Conservation (phyloP, 768 basidiomycete species). For the Tulasnella sp. region DNA sequence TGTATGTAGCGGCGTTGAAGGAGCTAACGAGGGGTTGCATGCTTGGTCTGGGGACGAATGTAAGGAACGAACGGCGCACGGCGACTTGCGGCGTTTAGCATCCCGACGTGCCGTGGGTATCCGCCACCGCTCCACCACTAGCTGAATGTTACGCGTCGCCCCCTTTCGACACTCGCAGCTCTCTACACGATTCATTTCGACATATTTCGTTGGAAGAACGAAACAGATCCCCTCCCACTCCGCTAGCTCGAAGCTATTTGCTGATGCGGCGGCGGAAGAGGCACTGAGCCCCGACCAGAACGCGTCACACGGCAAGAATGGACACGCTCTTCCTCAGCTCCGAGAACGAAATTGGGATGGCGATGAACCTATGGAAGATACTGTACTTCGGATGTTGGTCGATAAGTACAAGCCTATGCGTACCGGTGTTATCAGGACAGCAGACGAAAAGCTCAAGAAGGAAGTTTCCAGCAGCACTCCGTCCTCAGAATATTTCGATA, state of each 20-base stretch:
- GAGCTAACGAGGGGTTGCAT: constrained; percentile 17
- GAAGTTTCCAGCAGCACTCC: not conserved
- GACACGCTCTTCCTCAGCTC: constrained; percentile 27
- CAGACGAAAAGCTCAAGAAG: constrained; percentile 53
- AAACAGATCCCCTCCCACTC: too few species aligned
- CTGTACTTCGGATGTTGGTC: constrained; percentile 70
- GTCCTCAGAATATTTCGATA: not conserved
- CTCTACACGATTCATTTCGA: too few species aligned
- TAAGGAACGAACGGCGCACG: too few species aligned
- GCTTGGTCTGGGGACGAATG: too few species aligned
- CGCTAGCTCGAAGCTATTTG: constrained; percentile 16
- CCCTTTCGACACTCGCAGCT: too few species aligned
- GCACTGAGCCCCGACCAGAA: too few species aligned
- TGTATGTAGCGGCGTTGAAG: constrained; percentile 21
- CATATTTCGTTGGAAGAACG: too few species aligned
- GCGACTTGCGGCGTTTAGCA: too few species aligned
- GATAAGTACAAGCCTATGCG: constrained; percentile 78
- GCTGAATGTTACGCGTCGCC: too few species aligned
- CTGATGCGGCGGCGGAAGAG: constrained; percentile 11
- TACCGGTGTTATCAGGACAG: constrained; percentile 42
- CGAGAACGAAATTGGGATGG: constrained; percentile 63
- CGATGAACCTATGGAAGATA: constrained; percentile 56
- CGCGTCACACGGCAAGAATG: not conserved
- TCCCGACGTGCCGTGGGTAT: too few species aligned
- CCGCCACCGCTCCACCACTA: too few species aligned